A percentile compares a stretch with the other conserved stretches of the same genome.
phyloP scores from a whole-genome alignment of 108 stramenopile species.

The Thalassiosira profunda region DNA sequence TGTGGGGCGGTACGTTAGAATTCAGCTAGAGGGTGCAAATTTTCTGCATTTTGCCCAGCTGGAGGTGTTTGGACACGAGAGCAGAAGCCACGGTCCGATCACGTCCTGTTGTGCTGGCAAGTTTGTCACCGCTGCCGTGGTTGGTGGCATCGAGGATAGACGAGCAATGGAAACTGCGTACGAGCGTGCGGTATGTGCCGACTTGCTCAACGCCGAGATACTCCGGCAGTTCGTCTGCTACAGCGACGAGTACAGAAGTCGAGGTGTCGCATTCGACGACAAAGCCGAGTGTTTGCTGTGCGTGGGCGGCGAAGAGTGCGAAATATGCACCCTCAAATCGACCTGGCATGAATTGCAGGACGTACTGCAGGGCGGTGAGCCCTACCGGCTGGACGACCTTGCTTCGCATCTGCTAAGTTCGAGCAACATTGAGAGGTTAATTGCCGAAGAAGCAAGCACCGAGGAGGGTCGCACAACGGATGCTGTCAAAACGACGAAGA shows the following conservation, averaged over 20 bases:
- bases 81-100: conserved; percentile 26
- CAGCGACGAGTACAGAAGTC: conserved; percentile 48
- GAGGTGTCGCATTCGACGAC: neutral
- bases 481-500: neutral
- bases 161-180: conserved; percentile 57
- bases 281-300: neutral
- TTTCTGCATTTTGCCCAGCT: conserved; percentile 66
- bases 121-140: conserved; percentile 58
- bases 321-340: conserved; percentile 7
- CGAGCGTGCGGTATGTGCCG: conserved; percentile 47
- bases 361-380: neutral
- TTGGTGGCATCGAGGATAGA: conserved; percentile 37
- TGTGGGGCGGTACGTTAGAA: conserved; percentile 54
- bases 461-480: neutral
- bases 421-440: neutral
- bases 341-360: neutral
- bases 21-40: conserved; percentile 65
- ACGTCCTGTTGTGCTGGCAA: conserved; percentile 44
- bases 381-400: conserved; percentile 2
- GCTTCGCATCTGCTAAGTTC: conserved; percentile 2
- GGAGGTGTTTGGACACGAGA: conserved; percentile 50
- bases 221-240: conserved; percentile 60
- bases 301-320: conserved; percentile 6
- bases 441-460: neutral
- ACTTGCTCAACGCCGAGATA: conserved; percentile 58